phyloP scores from a whole-genome alignment of 805 yeast genomes.

The Sungouiozyma intestinalis region DNA sequence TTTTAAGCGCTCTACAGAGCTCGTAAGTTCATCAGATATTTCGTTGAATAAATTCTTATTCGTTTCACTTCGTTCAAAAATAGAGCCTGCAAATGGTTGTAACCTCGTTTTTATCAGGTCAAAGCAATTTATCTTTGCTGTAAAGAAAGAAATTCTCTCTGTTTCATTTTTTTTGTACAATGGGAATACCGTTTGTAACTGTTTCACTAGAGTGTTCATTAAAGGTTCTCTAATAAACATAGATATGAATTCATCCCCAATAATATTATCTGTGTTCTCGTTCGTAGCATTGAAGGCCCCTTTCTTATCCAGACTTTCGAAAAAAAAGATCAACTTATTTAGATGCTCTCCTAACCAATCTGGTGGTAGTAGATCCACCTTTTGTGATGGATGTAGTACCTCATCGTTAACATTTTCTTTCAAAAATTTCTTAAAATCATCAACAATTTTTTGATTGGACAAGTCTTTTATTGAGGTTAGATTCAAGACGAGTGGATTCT shows the following conservation, averaged over 20 bases:
- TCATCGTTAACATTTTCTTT: conserved; percentile 21
- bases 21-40: conserved; percentile 29
- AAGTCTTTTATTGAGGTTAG: conserved; percentile 11
- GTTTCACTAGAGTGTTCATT: conserved; percentile 18
- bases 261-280: conserved; percentile 20
- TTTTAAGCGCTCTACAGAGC: conserved; percentile 26
- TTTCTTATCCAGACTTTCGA: conserved; percentile 41
- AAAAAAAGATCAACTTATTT: conserved; percentile 37
- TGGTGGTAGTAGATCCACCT: conserved; percentile 63
- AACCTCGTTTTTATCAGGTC: conserved; percentile 50
- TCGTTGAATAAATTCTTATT: conserved; percentile 10
- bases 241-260: conserved; percentile 32
- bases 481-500: conserved; percentile 14
- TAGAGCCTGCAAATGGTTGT: conserved; percentile 29
- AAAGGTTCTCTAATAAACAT: conserved; percentile 36
- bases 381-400: conserved; percentile 3
- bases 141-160: conserved; percentile 19
- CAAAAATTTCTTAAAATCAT: conserved; percentile 10
- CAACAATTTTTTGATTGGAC: conserved; percentile 16
- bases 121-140: conserved; percentile 47
- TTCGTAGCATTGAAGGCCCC: conserved; percentile 5
- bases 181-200: conserved; percentile 24
- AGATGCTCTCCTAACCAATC: conserved; percentile 68
- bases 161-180: conserved; percentile 19
- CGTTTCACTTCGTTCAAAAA: conserved; percentile 25